Conservation (phyloP, 2,329 filamentous ascomycete species). For the Didymella keratinophila region DNA sequence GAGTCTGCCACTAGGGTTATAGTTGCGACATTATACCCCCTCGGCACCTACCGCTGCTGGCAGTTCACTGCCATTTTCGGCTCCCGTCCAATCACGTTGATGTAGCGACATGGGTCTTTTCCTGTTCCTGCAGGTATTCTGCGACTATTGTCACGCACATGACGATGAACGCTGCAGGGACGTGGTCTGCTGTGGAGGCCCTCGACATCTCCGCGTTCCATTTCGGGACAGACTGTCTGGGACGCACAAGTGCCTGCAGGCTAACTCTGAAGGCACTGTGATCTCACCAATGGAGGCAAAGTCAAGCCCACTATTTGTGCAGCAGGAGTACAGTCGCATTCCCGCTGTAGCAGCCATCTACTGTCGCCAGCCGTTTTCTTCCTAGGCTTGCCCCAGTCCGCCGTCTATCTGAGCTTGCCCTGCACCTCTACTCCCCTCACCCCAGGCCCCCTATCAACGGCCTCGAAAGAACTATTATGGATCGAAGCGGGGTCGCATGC, state of each 20-base stretch:
- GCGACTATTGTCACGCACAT: slow-evolving; percentile 34
- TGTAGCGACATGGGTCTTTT: slow-evolving; percentile 22
- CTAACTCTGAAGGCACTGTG: slow-evolving; percentile 13
- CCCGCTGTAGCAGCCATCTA: slow-evolving; percentile 8
- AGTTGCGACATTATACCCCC: slow-evolving; percentile 33
- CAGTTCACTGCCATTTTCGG: slow-evolving; percentile 16
- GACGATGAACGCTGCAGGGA: slow-evolving; percentile 34
- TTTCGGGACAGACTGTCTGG: slow-evolving; percentile 25
- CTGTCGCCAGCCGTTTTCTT: slow-evolving; percentile 6
- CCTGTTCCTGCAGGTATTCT: slow-evolving; percentile 25
- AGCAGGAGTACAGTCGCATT: slow-evolving; percentile 13
- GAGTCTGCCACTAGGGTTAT: slow-evolving; percentile 23
- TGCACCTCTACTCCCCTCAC: slow-evolving; percentile 10
- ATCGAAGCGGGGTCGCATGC: slow-evolving; percentile 20
- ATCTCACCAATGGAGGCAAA: slow-evolving; percentile 22
- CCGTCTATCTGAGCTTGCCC: slow-evolving; percentile 10
- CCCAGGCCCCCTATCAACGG: slow-evolving; percentile 6
- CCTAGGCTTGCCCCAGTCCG: slow-evolving; percentile 13
- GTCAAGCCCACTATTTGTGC: slow-evolving; percentile 12
- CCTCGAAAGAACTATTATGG: slow-evolving; percentile 9
- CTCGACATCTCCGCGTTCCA: slow-evolving; percentile 26
- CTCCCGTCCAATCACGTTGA: slow-evolving; percentile 18
- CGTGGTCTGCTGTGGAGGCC: slow-evolving; percentile 19
- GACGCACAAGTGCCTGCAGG: slow-evolving; percentile 24
- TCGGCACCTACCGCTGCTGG: slow-evolving; percentile 20